phyloP scores from a whole-genome alignment of 2,329 filamentous ascomycete genomes.

The Sporothrix pseudoabietina region DNA sequence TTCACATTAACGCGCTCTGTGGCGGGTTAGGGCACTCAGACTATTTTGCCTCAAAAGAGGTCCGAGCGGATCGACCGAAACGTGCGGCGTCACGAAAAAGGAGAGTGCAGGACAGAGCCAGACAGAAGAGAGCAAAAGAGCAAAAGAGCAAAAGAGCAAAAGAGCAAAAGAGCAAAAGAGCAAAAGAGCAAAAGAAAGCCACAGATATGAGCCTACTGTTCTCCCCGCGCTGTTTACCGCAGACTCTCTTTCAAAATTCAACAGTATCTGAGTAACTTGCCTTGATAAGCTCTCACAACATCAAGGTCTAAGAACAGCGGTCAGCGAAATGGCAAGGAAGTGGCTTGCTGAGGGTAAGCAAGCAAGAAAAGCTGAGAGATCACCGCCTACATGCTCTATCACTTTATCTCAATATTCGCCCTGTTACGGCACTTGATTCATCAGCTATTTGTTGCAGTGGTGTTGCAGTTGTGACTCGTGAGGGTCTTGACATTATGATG shows the following conservation, averaged over 20 bases:
- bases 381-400: neutral
- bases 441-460: neutral
- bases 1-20: neutral
- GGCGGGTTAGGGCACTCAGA: neutral
- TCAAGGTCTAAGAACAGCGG: neutral
- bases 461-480: neutral
- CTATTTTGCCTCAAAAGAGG: conserved; percentile 18
- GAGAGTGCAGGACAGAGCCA: conserved; percentile 5
- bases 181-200: neutral
- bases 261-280: conserved; percentile 8
- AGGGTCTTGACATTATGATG: neutral
- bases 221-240: neutral
- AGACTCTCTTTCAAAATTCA: neutral
- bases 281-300: neutral
- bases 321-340: neutral
- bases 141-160: too few relatives aligned
- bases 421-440: neutral
- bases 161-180: too few relatives aligned
- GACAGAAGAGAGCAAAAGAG: too few relatives aligned
- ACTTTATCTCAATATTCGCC: neutral
- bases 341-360: neutral
- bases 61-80: conserved; percentile 29
- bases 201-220: neutral
- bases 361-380: neutral
- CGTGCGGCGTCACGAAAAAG: conserved; percentile 24